These are phyloP conservation scores for Pleomassaria siparia DNA, from an alignment of 2,329 filamentous ascomycete species.

Conservation along the genomic window DNA sequence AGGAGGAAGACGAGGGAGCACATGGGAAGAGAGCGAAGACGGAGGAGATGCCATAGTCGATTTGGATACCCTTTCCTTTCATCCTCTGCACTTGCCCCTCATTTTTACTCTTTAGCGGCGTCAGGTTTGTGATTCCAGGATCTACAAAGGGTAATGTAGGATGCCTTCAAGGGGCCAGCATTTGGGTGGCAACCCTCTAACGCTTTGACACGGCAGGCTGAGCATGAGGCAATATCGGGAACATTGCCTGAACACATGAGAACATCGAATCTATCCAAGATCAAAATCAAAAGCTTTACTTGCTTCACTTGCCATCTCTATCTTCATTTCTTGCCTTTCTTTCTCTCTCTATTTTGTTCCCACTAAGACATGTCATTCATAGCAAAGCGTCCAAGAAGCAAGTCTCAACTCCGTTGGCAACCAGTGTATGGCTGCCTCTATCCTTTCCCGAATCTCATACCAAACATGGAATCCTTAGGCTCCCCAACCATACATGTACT, in stretches of 20 bases:
- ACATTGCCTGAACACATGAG: no score
- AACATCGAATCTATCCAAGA: no score
- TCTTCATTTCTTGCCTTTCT: neutral
- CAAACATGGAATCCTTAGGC: no score
- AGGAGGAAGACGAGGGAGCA: slow-evolving; percentile 23
- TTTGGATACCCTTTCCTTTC: neutral
- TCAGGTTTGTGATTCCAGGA: neutral
- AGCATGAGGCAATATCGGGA: no score
- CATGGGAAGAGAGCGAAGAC: slow-evolving; percentile 38
- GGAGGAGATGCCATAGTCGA: slow-evolving; percentile 21
- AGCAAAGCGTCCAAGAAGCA: no score
- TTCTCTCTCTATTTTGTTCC: neutral
- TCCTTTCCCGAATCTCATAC: no score
- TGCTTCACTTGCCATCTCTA: neutral
- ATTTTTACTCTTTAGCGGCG: neutral
- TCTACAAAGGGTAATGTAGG: neutral
- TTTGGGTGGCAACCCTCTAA: neutral
- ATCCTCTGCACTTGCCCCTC: neutral
- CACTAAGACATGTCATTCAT: no score
- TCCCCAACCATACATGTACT: no score
- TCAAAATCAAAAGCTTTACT: no score
- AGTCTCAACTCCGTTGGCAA: no score
- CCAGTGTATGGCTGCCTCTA: no score
- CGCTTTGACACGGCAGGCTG: neutral
- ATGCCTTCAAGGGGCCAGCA: neutral